Evolutionary conservation across 805 yeast genomes (phyloP), one percentile per base, ranked within the genome.

Genomic region (Kregervanrija delftensis): DNA sequence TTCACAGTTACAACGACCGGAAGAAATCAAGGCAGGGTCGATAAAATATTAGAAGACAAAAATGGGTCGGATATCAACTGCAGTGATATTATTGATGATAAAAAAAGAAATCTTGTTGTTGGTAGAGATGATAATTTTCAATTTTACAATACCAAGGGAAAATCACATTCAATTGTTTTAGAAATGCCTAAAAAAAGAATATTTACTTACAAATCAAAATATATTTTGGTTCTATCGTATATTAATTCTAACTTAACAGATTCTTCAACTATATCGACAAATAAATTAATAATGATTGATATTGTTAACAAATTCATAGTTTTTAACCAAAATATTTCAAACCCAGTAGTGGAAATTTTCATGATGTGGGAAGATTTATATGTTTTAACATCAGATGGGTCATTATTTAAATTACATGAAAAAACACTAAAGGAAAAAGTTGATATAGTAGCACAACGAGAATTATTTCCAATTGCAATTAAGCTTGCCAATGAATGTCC

Each of bases 1-100:
- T 60, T 88, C 40, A 74, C 89, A 0, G 77, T 89, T 10, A 74
- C 81, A 11, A 88, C 96, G 0, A 74, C 81, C 1, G 96, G 96
- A 0, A 72, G 87, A 57, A 85, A 84, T 59, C 79, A 78, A 40
- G 86, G 90, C 0, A 76, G 76, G 44, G 82, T 85, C 1, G 62
- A 65, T 16, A 60, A 67, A 37, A 47, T 73, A 2, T 59, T 79
- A n/a, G 74, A 77, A 14, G 68, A 63, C 15, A 65, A 63, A 41
- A 44, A 53, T 8, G 83, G 84, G 1, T 72, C 72, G 3, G 77
- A 74, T 50, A 63, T 79, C 37, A 66, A 73, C 46, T 76, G 83
- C 53, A 58, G 67, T 33, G 74, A 64, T 43, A 49, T 75, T 4
- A 38, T 55, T n/a, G 49, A 49, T 6, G 58, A 59, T 35, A 42